phyloP scores from a whole-genome alignment of 768 basidiomycete genomes.

The Lanmaoa pseudosensibilis region DNA sequence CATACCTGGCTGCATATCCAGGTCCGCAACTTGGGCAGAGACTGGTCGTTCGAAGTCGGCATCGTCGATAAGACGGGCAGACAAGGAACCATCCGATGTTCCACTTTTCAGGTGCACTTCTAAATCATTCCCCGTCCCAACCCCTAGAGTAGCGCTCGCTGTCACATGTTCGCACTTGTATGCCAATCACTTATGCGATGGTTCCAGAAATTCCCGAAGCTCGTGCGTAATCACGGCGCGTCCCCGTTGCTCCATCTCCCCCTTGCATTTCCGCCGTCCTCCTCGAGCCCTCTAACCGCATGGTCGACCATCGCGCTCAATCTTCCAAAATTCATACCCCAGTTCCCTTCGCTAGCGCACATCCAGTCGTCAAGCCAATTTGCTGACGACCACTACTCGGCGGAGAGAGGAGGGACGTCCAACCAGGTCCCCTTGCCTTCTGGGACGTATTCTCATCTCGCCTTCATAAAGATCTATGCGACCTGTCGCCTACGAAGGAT shows the following conservation, averaged over 20 bases:
- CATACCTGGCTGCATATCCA: slow-evolving; percentile 78
- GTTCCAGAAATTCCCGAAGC: slow-evolving; percentile 52
- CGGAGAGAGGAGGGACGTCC: slow-evolving; percentile 21
- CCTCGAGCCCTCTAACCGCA: slow-evolving; percentile 59
- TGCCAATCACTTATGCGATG: slow-evolving; percentile 11
- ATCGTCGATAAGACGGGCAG: slow-evolving; percentile 62
- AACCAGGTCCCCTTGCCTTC: slow-evolving; percentile 40
- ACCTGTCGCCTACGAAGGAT: slow-evolving; percentile 75
- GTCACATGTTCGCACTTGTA: not conserved
- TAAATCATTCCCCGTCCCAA: not conserved
- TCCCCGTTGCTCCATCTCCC: slow-evolving; percentile 71
- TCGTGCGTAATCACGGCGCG: slow-evolving; percentile 41
- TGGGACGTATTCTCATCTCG: slow-evolving; percentile 61
- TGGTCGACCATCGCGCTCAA: slow-evolving; percentile 69
- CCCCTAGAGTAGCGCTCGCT: not conserved
- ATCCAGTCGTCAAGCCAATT: slow-evolving; percentile 22
- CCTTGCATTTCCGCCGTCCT: slow-evolving; percentile 56
- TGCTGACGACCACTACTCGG: slow-evolving; percentile 21
- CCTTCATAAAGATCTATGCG: slow-evolving; percentile 76
- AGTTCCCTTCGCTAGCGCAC: slow-evolving; percentile 55
- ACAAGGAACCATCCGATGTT: slow-evolving; percentile 62
- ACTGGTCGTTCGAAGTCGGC: slow-evolving; percentile 78
- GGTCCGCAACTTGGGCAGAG: slow-evolving; percentile 62
- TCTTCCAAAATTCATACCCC: slow-evolving; percentile 57
- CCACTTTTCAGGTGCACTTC: slow-evolving; percentile 73